phyloP scores from a whole-genome alignment of 2,329 filamentous ascomycete species.

The Cryphonectria naterciae region DNA sequence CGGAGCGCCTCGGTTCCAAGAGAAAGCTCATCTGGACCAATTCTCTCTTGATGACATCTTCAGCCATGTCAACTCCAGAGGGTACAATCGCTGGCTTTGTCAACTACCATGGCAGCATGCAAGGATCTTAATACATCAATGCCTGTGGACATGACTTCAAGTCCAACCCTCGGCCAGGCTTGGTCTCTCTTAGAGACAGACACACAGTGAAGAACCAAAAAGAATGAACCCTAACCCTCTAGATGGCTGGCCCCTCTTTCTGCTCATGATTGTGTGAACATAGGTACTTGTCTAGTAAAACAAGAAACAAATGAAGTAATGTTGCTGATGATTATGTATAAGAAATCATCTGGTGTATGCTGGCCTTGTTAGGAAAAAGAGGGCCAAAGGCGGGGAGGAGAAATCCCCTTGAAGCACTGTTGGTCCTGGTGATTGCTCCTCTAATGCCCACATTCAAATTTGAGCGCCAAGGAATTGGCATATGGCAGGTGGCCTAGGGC shows the following conservation, averaged over 20 bases:
- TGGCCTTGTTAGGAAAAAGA: not conserved
- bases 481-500: no score
- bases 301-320: no score
- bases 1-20: not conserved
- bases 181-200: not conserved
- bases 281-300: not conserved
- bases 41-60: no score
- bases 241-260: not conserved
- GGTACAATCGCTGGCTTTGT: no score
- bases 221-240: not conserved
- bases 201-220: not conserved
- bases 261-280: not conserved
- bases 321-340: not conserved
- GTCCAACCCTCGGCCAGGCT: not conserved
- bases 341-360: not conserved
- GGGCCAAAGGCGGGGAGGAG: no score
- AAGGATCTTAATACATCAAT: not conserved
- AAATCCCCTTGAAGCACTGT: not conserved
- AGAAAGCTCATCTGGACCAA: not conserved
- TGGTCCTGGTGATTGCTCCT: not conserved
- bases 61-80: no score
- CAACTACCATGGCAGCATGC: no score
- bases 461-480: no score
- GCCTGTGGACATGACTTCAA: not conserved
- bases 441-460: no score